These are phyloP conservation scores for Umbilicus rupestris DNA, from an alignment of 164 flowering plant genomes.

Conservation along the genomic window DNA sequence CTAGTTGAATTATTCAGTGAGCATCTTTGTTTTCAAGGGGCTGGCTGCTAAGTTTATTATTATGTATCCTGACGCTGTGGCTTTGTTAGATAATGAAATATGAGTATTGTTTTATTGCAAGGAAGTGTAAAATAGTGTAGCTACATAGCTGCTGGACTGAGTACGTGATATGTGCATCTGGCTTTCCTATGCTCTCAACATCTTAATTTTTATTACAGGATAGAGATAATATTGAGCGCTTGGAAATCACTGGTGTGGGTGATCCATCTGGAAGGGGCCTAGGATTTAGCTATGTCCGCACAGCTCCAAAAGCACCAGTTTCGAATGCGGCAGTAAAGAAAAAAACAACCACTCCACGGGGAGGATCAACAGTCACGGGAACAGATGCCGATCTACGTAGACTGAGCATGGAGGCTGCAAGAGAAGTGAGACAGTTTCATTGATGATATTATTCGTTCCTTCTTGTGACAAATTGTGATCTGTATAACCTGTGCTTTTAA, in stretches of 20 bases:
- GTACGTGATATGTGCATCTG: not conserved
- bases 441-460: not conserved
- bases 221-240: conserved; percentile 84
- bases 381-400: conserved; percentile 98
- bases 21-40: not conserved
- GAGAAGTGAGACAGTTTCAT: conserved; percentile 51
- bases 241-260: conserved; percentile 98
- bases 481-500: not conserved
- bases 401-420: conserved; percentile 97
- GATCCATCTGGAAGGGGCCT: conserved; percentile 98
- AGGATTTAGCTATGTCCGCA: conserved; percentile 94
- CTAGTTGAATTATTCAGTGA: not conserved
- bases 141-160: not conserved
- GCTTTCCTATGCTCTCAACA: not conserved
- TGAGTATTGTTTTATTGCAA: not conserved
- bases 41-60: not conserved
- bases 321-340: conserved; percentile 65
- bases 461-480: not conserved
- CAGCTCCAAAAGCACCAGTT: conserved; percentile 70
- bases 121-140: not conserved
- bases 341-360: conserved; percentile 53
- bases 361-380: conserved; percentile 82
- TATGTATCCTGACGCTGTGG: not conserved
- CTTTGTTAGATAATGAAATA: conserved; percentile 1
- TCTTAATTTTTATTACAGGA: conserved; percentile 40